These are phyloP conservation scores for Sideroxylon spinosum DNA, from an alignment of 179 eudicot genomes.

Conservation along the genomic window DNA sequence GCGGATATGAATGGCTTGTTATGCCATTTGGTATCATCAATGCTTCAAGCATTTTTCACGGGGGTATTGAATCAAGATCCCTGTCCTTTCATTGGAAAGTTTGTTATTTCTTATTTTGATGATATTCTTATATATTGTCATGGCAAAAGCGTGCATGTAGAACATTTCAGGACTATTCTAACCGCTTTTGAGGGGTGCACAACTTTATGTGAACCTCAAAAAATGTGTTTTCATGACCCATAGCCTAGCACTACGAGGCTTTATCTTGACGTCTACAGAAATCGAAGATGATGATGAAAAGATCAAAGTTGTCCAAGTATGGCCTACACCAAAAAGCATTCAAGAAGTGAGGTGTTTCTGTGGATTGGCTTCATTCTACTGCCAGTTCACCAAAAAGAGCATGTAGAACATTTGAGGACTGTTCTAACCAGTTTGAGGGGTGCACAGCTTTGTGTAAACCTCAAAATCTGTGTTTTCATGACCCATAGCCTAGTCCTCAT, in stretches of 20 bases:
- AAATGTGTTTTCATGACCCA: background rate
- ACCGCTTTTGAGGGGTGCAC: background rate
- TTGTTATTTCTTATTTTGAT: no score
- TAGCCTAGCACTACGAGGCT: background rate
- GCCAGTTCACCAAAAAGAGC: background rate
- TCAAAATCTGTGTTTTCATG: background rate
- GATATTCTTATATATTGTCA: no score
- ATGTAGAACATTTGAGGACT: no score
- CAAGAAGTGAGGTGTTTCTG: background rate
- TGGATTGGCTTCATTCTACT: constrained; percentile 7
- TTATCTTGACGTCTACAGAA: background rate
- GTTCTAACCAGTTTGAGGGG: background rate
- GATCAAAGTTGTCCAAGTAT: background rate
- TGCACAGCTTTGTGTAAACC: background rate
- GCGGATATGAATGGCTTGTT: background rate
- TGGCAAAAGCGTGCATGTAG: no score
- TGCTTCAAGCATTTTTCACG: no score
- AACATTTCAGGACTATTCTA: background rate
- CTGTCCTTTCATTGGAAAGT: no score
- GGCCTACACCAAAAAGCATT: background rate
- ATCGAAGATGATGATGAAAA: background rate
- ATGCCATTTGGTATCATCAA: background rate
- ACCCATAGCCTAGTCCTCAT: background rate
- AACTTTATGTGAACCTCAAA: background rate
- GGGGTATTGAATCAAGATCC: no score